Base-by-base conservation (phyloP, 768 basidiomycete species). In the Ramaria rubella region DNA sequence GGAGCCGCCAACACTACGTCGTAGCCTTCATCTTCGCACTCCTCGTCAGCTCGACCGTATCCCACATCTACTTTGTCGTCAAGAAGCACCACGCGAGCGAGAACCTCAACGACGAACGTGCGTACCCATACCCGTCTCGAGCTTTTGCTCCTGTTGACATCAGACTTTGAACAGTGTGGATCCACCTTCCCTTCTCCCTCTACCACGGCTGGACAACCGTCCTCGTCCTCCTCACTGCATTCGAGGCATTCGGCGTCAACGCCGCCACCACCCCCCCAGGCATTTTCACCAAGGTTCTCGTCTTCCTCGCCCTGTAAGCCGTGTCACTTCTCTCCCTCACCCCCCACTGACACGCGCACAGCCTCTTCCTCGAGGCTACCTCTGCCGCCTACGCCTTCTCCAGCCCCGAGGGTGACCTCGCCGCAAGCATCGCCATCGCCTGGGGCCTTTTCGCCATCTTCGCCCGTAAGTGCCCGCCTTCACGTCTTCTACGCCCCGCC, bases 371-470 rank as follows among this genome's bases (percentile, higher is more conserved):
- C 60, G 91, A 94, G 70, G 85, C 83, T 12, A 94, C 92, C 12
- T 85, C 91, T 5, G 90, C 84, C n/a, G 87, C 91, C 2, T 99
- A 99, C 69, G 90, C 94, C 34, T 95, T 95, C 79, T 87, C 90
- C 21, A 83, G 85, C 12, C 73, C 81, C 1, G 90, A 94, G 68
- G 95, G 95, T 57, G 96, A 98, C 67, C 78, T 97, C 24, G 90
- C 94, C 3, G 96, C 90, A 2, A 86, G 91, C 23, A 81, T 94
- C 62, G 93, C 89, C 59, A 92, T 97, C 66, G 82, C 85, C 40
- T 95, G 90, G 88, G 85, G 88, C n/a, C 78, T 99, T 29, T 94
- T 87, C 73, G 94, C 89, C 43, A 93, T 98, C 73, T 97, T 90
- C 65, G 83, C 79, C 26, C 81, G 61, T 59, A 57, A 21, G 67